Base-by-base conservation (phyloP, 1,284 basidiomycete genomes). In the Microbotryomycetes sp. region DNA sequence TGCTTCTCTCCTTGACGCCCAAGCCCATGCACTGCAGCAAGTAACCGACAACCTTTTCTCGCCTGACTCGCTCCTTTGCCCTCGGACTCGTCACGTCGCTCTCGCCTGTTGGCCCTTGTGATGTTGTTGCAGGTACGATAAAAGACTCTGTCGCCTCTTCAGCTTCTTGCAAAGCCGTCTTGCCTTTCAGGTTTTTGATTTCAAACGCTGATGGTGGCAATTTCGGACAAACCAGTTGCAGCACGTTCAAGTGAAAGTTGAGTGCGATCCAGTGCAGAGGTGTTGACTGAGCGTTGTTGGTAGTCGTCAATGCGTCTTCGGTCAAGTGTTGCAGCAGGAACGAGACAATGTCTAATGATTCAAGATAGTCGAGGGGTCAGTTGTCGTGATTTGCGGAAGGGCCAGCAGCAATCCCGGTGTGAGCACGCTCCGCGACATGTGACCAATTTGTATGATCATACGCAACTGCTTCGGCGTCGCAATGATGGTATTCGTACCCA, bases 211-310 rank as follows among this genome's bases (percentile, higher is more conserved):
- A 30, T 35, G 54, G 50, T 2, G 71, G 64, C 5, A 72, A 55
- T 21, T 62, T 61, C 13, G 71, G 71, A 46, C 67, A 70, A 18
- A 72, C 57, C 27, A 64, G 54, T 7, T 66, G 54, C 30, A 72
- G 65, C 24, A 63, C 56, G 6, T 64, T n/a, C 59, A 72, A 62
- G 58, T 72, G 71, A 55, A 57, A 70, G 62, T 72, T 72, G 30
- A 71, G 60, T 4, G 68, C 57, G 45, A 65, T 63, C 71, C 71
- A 72, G 61, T 72, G 71, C 11, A 72, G 62, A 11, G 71, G 68
- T 3, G 71, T 72, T n/a, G 70, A 71, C 16, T 52, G 62, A 13
- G 65, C 54, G 18, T 63, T 29, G 60, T 72, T 72, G 28, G 57
- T 56, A 5, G 58, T 54, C 28, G 54, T 35, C 45, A 71, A 63